A percentile compares a stretch with the other conserved stretches of the same genome.
phyloP scores from a whole-genome alignment of 2,329 filamentous ascomycete genomes.

The Fusarium sublunatum region DNA sequence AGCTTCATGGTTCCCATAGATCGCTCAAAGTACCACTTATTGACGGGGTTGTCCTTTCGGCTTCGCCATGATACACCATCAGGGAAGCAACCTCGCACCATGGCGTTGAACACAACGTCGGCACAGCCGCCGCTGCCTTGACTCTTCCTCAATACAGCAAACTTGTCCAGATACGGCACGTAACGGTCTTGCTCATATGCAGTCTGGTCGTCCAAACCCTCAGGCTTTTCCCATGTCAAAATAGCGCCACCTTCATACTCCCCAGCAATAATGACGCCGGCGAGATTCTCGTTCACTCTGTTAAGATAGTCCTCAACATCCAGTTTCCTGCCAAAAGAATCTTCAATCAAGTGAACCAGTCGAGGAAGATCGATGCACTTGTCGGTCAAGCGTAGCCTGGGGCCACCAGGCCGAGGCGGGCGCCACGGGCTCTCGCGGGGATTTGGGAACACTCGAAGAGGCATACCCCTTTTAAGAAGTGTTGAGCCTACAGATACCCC shows the following conservation, averaged over 20 bases:
- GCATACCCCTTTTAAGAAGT: conserved; percentile 91
- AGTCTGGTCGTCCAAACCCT: conserved; percentile 65
- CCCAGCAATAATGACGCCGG: conserved; percentile 92
- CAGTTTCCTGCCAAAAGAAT: conserved; percentile 88
- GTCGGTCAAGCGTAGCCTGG: conserved; percentile 78
- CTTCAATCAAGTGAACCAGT: conserved; percentile 87
- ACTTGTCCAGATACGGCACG: conserved; percentile 97
- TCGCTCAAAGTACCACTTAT: conserved; percentile 99
- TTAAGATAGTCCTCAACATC: conserved; percentile 85
- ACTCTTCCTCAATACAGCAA: conserved; percentile 87
- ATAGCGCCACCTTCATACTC: conserved; percentile 97
- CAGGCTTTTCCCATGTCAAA: conserved; percentile 90
- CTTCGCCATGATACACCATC: conserved; percentile 92
- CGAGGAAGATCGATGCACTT: conserved; percentile 84
- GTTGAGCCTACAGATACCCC: conserved; percentile 68
- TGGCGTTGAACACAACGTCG: conserved; percentile 95
- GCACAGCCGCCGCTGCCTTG: conserved; percentile 94
- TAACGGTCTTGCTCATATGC: conserved; percentile 69
- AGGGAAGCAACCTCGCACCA: conserved; percentile 91
- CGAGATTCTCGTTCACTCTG: conserved; percentile 83
- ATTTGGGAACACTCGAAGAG: conserved; percentile 84
- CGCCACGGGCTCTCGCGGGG: conserved; percentile 77
- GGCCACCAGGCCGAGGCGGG: conserved; percentile 68
- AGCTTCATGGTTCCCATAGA: conserved; percentile 86
- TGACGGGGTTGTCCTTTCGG: conserved; percentile 90